These are phyloP conservation scores for Pseudocercospora vitis DNA, from an alignment of 2,329 filamentous ascomycete species.

Conservation along the genomic window DNA sequence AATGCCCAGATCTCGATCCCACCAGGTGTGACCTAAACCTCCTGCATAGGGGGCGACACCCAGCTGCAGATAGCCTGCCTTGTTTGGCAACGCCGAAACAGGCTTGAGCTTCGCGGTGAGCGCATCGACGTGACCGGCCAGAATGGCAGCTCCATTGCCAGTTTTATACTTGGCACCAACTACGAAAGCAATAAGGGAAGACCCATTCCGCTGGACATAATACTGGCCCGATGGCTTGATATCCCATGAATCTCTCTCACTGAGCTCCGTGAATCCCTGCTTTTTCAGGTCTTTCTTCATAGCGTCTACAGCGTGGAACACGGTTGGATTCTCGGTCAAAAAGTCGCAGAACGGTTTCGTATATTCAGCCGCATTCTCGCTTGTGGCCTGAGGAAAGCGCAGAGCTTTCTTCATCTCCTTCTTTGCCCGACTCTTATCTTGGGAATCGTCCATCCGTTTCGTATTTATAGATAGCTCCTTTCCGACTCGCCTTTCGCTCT, in stretches of 20 bases:
- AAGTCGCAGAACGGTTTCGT: conserved; percentile 66
- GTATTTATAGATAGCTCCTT: too few relatives aligned
- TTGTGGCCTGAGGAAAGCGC: conserved; percentile 27
- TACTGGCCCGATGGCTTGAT: conserved; percentile 83
- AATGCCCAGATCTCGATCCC: conserved; percentile 90
- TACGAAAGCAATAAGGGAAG: conserved; percentile 79
- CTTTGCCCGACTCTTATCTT: too few relatives aligned
- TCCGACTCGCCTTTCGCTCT: too few relatives aligned
- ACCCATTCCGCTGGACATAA: conserved; percentile 82
- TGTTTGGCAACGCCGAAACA: conserved; percentile 77
- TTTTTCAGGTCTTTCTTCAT: conserved; percentile 71
- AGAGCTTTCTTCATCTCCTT: conserved; percentile 9
- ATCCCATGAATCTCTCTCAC: conserved; percentile 78
- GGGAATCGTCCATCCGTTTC: too few relatives aligned
- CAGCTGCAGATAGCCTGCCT: conserved; percentile 82
- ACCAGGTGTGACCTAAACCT: conserved; percentile 86
- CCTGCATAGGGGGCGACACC: conserved; percentile 93
- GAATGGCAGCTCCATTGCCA: conserved; percentile 82
- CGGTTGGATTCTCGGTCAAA: conserved; percentile 83
- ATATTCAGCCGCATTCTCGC: conserved; percentile 33
- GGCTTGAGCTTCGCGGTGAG: conserved; percentile 90
- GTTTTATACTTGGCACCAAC: conserved; percentile 77
- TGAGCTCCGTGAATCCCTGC: conserved; percentile 75
- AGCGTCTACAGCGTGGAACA: conserved; percentile 84
- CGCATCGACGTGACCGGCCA: conserved; percentile 91